Base-by-base conservation (phyloP, 495 filamentous ascomycete genomes). In the Penicillium antarcticum region DNA sequence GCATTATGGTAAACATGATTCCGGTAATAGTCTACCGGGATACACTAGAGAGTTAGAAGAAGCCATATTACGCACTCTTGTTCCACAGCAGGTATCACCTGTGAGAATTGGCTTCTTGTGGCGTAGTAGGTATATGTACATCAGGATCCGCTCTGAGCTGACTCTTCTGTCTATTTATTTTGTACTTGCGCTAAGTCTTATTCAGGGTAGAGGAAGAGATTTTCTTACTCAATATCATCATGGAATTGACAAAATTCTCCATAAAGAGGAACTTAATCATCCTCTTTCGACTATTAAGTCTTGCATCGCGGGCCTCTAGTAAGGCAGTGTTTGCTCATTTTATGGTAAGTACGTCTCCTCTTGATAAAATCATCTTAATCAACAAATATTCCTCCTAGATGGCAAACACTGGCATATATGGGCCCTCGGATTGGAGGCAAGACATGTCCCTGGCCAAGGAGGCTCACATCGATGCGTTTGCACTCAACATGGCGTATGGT, bases 391-490 rank as follows among this genome's bases (percentile, higher is more conserved):
- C 7, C 8, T 8, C 9, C 5, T 29, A 68, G 65, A 40, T 64
- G 8, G 51, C 60, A 16, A 70, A 67, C 50, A 56, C 57, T 17
- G 48, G 47, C 23, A 53, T 57, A 40, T 72, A 65, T 46, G 61
- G 55, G 12, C 29, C 53, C 2, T 36, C 45, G 1, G 73, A 85
- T 41, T 89, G 84, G 80, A 56, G 69, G 17, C 61, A 65, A 14
- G 86, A 91, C 48, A 84, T 91, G 34, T 57, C 56, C 4, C 60
- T 73, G 4, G 87, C 87, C 9, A 76, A 84, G 57, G 70, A 71
- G 11, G 75, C 81, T 0, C 73, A 79, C 32, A 87, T 91, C 46
- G 87, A 91, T 62, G 87, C 82, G 1, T 91, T 91, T 59, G 87
- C 83, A 0, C 64, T 90, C 12, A 90, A 91, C 56, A 78, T 87